These are phyloP conservation scores for Liriodendron chinense DNA, from an alignment of 164 flowering plant genomes.

Conservation along the genomic window DNA sequence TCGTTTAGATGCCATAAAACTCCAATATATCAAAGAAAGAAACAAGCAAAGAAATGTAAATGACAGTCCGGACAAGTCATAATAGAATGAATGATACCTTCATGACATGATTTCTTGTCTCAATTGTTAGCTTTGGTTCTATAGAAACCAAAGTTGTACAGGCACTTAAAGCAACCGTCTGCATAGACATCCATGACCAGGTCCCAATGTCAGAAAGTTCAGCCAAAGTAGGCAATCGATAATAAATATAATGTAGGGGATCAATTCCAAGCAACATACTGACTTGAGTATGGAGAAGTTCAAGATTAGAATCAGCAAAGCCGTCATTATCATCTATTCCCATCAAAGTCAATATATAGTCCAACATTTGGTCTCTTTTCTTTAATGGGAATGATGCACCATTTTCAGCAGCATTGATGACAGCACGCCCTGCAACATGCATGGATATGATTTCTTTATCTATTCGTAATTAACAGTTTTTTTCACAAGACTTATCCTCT, in stretches of 20 bases:
- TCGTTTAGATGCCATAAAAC: not conserved
- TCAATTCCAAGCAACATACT: constrained; percentile 2
- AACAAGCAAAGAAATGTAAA: not conserved
- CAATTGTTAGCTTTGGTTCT: constrained; percentile 86
- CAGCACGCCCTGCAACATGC: constrained; percentile 73
- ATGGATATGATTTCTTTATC: constrained; percentile 2
- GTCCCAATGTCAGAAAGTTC: not conserved
- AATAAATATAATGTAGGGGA: not conserved
- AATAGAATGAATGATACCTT: constrained; percentile 49
- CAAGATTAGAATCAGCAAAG: constrained; percentile 58
- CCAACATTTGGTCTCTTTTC: constrained; percentile 80
- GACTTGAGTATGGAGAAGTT: constrained; percentile 89
- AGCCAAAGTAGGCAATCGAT: not conserved
- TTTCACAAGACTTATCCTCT: not conserved
- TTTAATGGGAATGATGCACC: constrained; percentile 88
- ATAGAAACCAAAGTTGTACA: constrained; percentile 95
- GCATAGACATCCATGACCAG: constrained; percentile 12
- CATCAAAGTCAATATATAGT: constrained; percentile 90
- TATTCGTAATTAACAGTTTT: not conserved
- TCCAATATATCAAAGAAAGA: not conserved
- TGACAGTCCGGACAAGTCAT: not conserved
- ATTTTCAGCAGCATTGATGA: constrained; percentile 84
- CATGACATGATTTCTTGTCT: constrained; percentile 83
- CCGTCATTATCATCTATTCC: constrained; percentile 79
- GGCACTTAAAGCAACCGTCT: constrained; percentile 91